phyloP scores from a whole-genome alignment of 345 rosid species.

The Citrus maxima region DNA sequence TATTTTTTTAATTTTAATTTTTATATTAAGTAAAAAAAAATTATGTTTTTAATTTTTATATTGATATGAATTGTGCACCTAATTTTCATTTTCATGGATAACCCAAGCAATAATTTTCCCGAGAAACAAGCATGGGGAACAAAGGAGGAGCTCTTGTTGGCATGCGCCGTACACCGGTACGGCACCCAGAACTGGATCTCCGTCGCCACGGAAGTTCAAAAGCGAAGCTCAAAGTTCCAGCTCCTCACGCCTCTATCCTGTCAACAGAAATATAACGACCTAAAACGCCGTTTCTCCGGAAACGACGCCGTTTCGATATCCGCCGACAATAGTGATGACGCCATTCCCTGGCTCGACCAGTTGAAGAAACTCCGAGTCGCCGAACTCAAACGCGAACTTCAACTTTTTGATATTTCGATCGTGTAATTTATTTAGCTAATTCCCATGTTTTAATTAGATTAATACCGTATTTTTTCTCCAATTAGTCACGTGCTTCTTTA shows the following conservation, averaged over 20 bases:
- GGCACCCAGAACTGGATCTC: constrained; percentile 53
- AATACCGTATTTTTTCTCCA: neutral
- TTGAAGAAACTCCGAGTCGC: constrained; percentile 58
- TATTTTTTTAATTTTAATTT: neutral
- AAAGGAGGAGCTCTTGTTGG: constrained; percentile 40
- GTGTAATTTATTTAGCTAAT: constrained; percentile 28
- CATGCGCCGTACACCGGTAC: constrained; percentile 61
- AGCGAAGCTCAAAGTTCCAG: constrained; percentile 28
- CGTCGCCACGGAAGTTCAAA: constrained; percentile 50
- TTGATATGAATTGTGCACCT: neutral
- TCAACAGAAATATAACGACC: constrained; percentile 46
- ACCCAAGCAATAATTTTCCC: constrained; percentile 18
- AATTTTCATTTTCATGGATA: constrained; percentile 24
- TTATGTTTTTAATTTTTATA: no score
- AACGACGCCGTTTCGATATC: neutral
- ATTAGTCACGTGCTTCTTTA: neutral
- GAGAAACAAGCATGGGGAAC: constrained; percentile 46
- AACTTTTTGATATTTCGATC: constrained; percentile 53
- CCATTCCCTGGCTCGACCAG: constrained; percentile 47
- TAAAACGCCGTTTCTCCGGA: constrained; percentile 40
- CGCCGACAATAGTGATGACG: neutral
- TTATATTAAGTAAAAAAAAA: no score
- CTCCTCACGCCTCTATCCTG: constrained; percentile 43
- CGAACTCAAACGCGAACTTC: constrained; percentile 63
- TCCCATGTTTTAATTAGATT: neutral